Evolutionary conservation across 1,284 basidiomycete genomes (phyloP), one percentile per base, ranked within the genome.

Genomic region (Cutaneotrichosporon dermatis): DNA sequence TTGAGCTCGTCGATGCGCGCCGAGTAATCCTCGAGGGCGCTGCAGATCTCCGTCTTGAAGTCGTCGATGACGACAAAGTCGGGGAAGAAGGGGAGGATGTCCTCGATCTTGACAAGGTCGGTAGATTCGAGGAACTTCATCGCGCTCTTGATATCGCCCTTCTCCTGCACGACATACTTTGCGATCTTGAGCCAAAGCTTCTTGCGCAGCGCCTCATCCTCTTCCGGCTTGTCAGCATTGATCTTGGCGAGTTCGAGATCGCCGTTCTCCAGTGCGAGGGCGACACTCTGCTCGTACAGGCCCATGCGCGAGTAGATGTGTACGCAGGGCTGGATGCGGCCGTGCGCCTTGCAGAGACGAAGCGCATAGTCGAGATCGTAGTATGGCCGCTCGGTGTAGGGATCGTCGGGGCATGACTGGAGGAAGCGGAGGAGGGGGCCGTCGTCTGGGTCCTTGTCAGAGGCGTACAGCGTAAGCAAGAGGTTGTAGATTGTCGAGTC

Each of bases 1-100:
- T 95, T 96, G 63, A 99, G 83, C 46, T 82, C 81, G 64, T 95
- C 92, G 59, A 99, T 99, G 68, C 92, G 89, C 7, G 87, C 83
- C 41, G 92, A 91, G 74, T 99, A 99, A 4, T 89, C 88, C 75
- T 99, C 96, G 61, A 99, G 81, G 0, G 96, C 96, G 59, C 88
- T 87, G 65, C 95, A 96, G 67, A 99, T 99, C 79, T 99, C 94
- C 68, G 95, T 90, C 77, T 99, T 99, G 84, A 99, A 99, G 74
- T 98, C 94, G 76, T 99, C 96, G 68, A 99, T 98, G 64, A 99
- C 92, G 11, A 95, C 92, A 77, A 99, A 99, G 79, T 99, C 95
- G 2, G 96, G 95, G 86, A 99, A 99, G 86, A 98, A 99, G 3
- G 96, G 96, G 33, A 99, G 80, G 56, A 99, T 95, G 73, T 99